Evolutionary conservation across 2,329 filamentous ascomycete genomes (phyloP).

Genomic region (Penicillium vulpinum): DNA sequence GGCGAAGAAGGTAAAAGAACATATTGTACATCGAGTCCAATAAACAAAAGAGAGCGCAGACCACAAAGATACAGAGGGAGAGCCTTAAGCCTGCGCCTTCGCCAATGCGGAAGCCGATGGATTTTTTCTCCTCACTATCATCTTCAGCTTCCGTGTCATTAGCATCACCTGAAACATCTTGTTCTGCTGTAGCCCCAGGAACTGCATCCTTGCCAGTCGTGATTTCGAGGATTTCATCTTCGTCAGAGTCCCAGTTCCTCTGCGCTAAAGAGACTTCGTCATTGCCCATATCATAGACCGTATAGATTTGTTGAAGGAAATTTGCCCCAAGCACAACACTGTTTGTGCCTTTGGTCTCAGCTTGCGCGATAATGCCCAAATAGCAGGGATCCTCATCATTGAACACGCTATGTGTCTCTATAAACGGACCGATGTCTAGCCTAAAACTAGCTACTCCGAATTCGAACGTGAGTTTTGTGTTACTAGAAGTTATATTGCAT

Average conservation of each 20-base stretch:
- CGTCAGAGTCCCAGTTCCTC: background rate
- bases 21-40: background rate
- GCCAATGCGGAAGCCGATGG: background rate
- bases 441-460: background rate
- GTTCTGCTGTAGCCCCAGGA: background rate
- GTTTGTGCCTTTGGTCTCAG: background rate
- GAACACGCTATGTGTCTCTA: background rate
- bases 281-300: background rate
- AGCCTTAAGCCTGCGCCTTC: background rate
- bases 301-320: background rate
- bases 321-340: background rate
- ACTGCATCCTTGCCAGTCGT: background rate
- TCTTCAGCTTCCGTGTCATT: background rate
- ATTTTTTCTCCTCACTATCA: background rate
- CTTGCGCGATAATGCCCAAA: background rate
- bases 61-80: background rate
- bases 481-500: background rate
- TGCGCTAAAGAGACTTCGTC: background rate
- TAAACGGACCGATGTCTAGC: background rate
- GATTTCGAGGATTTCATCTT: background rate
- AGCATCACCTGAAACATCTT: background rate
- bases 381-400: background rate
- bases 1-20: background rate
- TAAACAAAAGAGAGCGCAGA: background rate
- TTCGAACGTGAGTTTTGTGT: background rate